phyloP scores from a whole-genome alignment of 768 basidiomycete genomes.

The Bullera alba region DNA sequence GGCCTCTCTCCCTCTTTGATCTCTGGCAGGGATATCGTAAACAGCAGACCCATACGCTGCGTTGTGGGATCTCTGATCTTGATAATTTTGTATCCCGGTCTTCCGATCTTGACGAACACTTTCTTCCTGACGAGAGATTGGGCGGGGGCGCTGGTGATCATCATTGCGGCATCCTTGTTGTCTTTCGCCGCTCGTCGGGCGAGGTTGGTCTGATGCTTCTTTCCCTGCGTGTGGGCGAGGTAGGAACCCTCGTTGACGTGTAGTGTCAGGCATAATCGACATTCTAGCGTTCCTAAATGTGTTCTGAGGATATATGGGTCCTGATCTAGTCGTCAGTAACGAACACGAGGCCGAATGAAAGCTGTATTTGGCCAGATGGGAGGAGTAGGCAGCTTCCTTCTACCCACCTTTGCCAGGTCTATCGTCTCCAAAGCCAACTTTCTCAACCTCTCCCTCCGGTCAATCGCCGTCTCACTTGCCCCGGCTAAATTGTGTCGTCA shows the following conservation, averaged over 20 bases:
- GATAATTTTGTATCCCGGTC: conserved; percentile 65
- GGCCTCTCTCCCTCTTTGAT: conserved; percentile 80
- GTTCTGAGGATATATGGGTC: conserved; percentile 98
- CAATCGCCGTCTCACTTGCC: conserved; percentile 88
- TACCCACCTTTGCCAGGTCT: conserved; percentile 82
- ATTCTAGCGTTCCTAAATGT: conserved; percentile 96
- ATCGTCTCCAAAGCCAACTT: conserved; percentile 97
- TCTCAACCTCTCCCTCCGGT: conserved; percentile 83
- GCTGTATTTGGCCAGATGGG: conserved; percentile 1
- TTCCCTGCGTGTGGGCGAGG: conserved; percentile 97
- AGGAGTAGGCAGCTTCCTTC: not conserved
- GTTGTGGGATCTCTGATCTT: conserved; percentile 81
- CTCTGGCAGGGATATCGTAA: conserved; percentile 83
- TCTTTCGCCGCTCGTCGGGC: conserved; percentile 95
- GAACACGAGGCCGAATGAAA: not conserved
- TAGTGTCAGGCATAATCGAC: conserved; percentile 90
- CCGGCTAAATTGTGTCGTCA: conserved; percentile 54
- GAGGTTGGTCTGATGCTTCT: conserved; percentile 98
- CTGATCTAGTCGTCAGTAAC: conserved; percentile 45
- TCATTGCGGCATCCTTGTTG: conserved; percentile 85
- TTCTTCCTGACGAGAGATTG: conserved; percentile 71
- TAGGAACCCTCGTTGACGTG: conserved; percentile 99
- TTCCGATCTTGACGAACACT: conserved; percentile 93
- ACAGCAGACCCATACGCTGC: conserved; percentile 92
- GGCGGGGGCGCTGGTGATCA: conserved; percentile 56